These are phyloP conservation scores for Trichoderma sp. DNA, from an alignment of 2,329 filamentous ascomycete genomes.

Conservation along the genomic window DNA sequence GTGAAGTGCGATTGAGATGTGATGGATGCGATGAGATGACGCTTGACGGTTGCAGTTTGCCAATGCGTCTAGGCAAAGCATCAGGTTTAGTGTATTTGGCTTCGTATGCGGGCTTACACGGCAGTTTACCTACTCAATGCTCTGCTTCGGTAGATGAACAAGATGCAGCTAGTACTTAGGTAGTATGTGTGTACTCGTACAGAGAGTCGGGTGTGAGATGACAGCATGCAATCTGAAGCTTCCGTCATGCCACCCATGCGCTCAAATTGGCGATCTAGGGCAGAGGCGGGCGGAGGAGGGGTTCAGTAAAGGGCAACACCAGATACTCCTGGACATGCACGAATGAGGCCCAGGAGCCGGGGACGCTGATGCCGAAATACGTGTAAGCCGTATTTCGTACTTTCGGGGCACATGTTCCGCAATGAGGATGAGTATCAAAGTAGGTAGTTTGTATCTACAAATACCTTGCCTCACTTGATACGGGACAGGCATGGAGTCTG, in stretches of 20 bases:
- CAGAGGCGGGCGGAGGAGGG: neutral
- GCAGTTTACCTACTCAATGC: too few relatives aligned
- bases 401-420: too few relatives aligned
- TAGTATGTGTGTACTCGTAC: too few relatives aligned
- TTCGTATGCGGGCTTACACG: neutral
- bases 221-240: neutral
- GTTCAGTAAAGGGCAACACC: neutral
- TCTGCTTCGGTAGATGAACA: too few relatives aligned
- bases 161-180: too few relatives aligned
- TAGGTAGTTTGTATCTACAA: too few relatives aligned
- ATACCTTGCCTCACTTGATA: too few relatives aligned
- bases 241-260: neutral
- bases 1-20: neutral
- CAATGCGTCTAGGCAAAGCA: too few relatives aligned
- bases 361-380: neutral
- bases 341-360: neutral
- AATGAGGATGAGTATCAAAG: neutral
- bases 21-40: constrained; percentile 15
- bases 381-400: too few relatives aligned
- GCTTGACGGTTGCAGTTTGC: neutral
- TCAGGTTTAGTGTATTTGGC: neutral
- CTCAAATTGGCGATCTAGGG: neutral
- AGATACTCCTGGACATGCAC: neutral
- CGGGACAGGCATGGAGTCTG: too few relatives aligned
- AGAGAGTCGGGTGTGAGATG: neutral